Base-by-base conservation (phyloP, 495 filamentous ascomycete species). In the Penicillium angulare region DNA sequence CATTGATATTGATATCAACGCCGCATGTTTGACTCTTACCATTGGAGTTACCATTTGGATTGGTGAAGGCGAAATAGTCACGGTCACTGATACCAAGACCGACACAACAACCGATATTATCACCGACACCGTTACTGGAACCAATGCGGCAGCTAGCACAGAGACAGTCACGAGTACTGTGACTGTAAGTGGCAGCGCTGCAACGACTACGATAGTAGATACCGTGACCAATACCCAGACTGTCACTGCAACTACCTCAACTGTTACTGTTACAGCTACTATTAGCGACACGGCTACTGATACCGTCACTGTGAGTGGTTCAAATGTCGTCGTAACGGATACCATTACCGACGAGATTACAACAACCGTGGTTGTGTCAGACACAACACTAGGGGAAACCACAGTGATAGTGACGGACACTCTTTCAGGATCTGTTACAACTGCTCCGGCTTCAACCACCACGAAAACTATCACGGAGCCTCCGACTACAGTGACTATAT, bases 31-130 rank as follows among this genome's bases (percentile, higher is more conserved):
- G 7, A 59, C 52, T 8, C 33, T 56, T 15, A 51, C 47, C 15
- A 33, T 53, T 16, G 49, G 46, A 5, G 33, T 57, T 5, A 59
- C 56, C 1, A 23, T 60, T 34, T 48, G 42, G 4, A 21, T 53
- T 17, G 49, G 46, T 3, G 49, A 48, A 21, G 41, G 47, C 24
- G 33, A 46, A 31, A 39, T 39, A 17, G 20, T 34, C 24, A 46
- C 52, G 7, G 31, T 47, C 6, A 47, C 44, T 10, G 44, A 47
- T 38, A 41, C 44, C 16, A 32, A 33, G 5, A 47, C 44, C n/a
- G 22, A 12, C 16, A 27, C 29, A 22, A 17, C 21, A 21, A 22
- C 15, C 3, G 44, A 22, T 27, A 47, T 27, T 13, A 13, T 35
- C 4, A 36, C 31, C 3, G 18, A 34, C 8, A 47, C 43, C 15